These are phyloP conservation scores for Teratosphaeria gauchensis DNA, from an alignment of 2,329 filamentous ascomycete species.

Conservation along the genomic window DNA sequence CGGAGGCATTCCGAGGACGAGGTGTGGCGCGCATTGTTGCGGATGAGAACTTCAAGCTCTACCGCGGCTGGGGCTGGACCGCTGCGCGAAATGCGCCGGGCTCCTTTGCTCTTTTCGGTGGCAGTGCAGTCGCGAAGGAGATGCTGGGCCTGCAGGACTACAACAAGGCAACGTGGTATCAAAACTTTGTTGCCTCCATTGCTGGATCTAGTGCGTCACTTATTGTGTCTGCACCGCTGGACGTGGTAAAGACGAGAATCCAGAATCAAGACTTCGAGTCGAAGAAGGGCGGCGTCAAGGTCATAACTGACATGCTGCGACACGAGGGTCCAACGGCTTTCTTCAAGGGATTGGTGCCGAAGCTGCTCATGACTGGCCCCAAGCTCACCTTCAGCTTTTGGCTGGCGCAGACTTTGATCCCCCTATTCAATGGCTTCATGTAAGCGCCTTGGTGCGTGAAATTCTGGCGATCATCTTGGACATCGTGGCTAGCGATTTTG, in stretches of 20 bases:
- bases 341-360: slow-evolving; percentile 96
- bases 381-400: slow-evolving; percentile 99
- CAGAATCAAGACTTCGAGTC: slow-evolving; percentile 99
- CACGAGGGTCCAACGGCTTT: slow-evolving; percentile 79
- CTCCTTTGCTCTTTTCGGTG: slow-evolving; percentile 96
- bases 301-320: slow-evolving; percentile 84
- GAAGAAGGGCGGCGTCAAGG: slow-evolving; percentile 86
- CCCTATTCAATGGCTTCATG: slow-evolving; percentile 67
- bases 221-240: slow-evolving; percentile 86
- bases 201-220: slow-evolving; percentile 92
- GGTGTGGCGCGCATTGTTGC: slow-evolving; percentile 80
- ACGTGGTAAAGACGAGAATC: slow-evolving; percentile 97
- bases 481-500: not conserved
- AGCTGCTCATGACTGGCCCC: slow-evolving; percentile 97
- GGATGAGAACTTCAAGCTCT: slow-evolving; percentile 91
- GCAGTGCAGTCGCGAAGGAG: slow-evolving; percentile 94
- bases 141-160: slow-evolving; percentile 84
- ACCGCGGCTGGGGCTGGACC: slow-evolving; percentile 95
- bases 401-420: slow-evolving; percentile 96
- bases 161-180: slow-evolving; percentile 85
- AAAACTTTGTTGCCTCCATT: slow-evolving; percentile 97
- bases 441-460: slow-evolving; percentile 26
- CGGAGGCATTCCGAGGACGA: slow-evolving; percentile 90
- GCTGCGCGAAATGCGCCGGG: slow-evolving; percentile 93
- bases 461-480: not conserved